A percentile compares a stretch with the other conserved stretches of the same genome.
These are phyloP conservation scores for Hericium alpestre DNA, from an alignment of 768 basidiomycete species.

Conservation along the genomic window DNA sequence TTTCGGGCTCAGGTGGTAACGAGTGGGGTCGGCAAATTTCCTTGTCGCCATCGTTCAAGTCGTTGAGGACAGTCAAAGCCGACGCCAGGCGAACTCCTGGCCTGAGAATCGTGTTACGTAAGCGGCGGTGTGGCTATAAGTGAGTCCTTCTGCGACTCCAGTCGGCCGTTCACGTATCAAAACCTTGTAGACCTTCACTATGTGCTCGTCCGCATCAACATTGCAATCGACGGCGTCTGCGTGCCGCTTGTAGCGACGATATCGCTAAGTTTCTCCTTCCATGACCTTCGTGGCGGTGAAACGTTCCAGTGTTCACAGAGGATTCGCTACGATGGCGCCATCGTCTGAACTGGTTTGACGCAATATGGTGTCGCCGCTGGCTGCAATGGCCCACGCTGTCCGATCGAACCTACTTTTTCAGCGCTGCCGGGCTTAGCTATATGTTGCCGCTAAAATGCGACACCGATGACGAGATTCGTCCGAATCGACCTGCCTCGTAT, in stretches of 20 bases:
- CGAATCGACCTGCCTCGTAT: not conserved
- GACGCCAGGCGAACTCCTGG: not conserved
- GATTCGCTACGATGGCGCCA: conserved; percentile 5
- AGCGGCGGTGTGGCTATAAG: not conserved
- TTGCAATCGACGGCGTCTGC: too few species aligned
- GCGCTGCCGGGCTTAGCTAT: too few species aligned
- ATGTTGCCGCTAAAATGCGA: not conserved
- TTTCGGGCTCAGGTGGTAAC: conserved; percentile 81
- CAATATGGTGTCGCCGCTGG: conserved; percentile 7
- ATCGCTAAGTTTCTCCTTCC: too few species aligned
- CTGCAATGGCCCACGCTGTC: not conserved
- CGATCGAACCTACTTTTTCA: too few species aligned
- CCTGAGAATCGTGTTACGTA: not conserved
- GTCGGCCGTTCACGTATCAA: too few species aligned
- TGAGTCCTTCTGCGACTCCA: too few species aligned
- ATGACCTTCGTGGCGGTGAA: too few species aligned
- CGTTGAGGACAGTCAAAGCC: not conserved
- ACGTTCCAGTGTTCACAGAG: too few species aligned
- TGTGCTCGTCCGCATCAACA: too few species aligned
- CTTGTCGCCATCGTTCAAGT: conserved; percentile 50
- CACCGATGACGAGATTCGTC: not conserved
- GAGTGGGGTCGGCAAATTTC: conserved; percentile 77
- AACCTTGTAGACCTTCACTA: too few species aligned
- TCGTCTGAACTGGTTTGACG: conserved; percentile 7
- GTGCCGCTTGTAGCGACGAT: too few species aligned